Conservation (phyloP, 2,329 filamentous ascomycete species). For the Colletotrichum musicola region DNA sequence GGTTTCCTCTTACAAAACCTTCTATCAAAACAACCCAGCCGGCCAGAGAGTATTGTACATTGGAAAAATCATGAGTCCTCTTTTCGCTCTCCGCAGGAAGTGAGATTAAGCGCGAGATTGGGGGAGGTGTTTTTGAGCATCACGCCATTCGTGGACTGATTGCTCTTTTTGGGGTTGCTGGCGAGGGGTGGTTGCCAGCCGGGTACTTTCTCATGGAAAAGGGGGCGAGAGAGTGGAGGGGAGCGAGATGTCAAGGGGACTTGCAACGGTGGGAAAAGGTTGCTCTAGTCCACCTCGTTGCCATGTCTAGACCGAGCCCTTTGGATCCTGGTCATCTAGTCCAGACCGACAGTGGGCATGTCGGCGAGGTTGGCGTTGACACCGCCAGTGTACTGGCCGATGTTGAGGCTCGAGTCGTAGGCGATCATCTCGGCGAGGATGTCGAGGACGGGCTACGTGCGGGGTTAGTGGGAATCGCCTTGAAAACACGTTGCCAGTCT, state of each 20-base stretch:
- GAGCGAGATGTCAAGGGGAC: constrained; percentile 15
- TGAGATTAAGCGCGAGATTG: constrained; percentile 24
- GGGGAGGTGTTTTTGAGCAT: neutral
- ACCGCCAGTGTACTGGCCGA: constrained; percentile 57
- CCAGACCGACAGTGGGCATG: constrained; percentile 66
- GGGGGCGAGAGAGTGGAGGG: constrained; percentile 24
- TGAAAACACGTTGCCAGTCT: neutral
- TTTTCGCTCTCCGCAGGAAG: constrained; percentile 26
- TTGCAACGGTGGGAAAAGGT: neutral
- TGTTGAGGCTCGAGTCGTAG: constrained; percentile 80
- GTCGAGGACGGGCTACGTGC: constrained; percentile 85
- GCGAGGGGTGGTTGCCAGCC: neutral
- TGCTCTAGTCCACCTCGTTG: neutral
- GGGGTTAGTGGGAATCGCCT: constrained; percentile 39
- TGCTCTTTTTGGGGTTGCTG: constrained; percentile 27
- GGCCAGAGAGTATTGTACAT: constrained; percentile 56
- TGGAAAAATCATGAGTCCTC: constrained; percentile 42
- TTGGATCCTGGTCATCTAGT: constrained; percentile 53
- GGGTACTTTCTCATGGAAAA: neutral
- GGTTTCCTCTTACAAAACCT: constrained; percentile 53
- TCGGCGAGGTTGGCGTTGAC: constrained; percentile 57
- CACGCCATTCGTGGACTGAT: constrained; percentile 19
- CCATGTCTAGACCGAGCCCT: neutral
- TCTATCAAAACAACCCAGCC: constrained; percentile 53
- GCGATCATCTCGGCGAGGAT: constrained; percentile 98